Base-by-base conservation (phyloP, 805 yeast genomes). In the Kluyveromyces starmeri region DNA sequence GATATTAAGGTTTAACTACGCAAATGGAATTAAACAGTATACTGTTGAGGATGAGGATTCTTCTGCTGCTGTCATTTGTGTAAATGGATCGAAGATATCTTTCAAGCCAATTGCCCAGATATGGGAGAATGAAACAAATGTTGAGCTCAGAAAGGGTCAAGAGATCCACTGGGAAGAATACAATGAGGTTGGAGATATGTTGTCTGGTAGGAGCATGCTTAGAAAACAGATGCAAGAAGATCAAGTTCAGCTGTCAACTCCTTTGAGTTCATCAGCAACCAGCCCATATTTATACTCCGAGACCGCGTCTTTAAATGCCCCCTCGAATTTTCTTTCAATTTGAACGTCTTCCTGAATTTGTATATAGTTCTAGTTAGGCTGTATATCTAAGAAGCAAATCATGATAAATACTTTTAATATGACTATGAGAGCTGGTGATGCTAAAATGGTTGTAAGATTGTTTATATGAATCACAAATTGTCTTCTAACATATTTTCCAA, bases 161-260 rank as follows among this genome's bases (percentile, higher is more conserved):
- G 70, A 68, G 2, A 60, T 80, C 29, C 92, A 82, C 55, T 83
- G 94, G 94, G 61, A 64, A 34, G 64, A 68, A 32, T 65, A 75
- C 62, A 68, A 66, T 38, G 66, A 67, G 38, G 71, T 76, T 21
- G 71, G 75, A 41, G 83, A 78, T 51, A 72, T 82, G 46, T 64
- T 83, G 49, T 80, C 88, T 51, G 94, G 94, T 25, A 67, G 88
- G 51, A 53, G 71, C 37, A 57, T 65, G 44, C 56, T 79, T 39
- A 62, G 78, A 55, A 63, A 20, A 21, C 12, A 22, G n/a, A 21
- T 30, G 12, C 26, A 30, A 30, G 16, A 30, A 18, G 26, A 30
- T 15, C 13, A 26, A 14, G 8, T n/a, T n/a, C n/a, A n/a, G n/a
- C n/a, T n/a, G n/a, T n/a, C n/a, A n/a, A n/a, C n/a, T n/a, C n/a